phyloP scores from a whole-genome alignment of 2,329 filamentous ascomycete species.

The Nemania sp. region DNA sequence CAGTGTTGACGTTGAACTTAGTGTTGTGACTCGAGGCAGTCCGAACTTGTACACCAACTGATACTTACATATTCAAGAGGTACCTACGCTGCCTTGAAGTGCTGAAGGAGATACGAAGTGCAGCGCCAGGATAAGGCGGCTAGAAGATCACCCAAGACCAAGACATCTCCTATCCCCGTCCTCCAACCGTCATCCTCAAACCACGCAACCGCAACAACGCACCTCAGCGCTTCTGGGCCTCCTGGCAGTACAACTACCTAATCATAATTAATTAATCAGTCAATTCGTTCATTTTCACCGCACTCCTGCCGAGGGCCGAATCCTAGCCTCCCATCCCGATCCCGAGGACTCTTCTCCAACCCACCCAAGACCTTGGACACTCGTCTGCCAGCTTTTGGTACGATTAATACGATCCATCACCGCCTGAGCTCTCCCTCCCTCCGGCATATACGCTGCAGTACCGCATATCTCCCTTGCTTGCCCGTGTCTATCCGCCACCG shows the following conservation, averaged over 20 bases:
- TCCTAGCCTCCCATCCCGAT: slow-evolving; percentile 11
- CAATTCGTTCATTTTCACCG: too few species aligned
- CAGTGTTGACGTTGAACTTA: slow-evolving; percentile 16
- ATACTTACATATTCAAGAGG: too few species aligned
- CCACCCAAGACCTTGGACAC: background rate
- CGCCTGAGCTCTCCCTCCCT: background rate
- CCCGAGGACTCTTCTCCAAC: background rate
- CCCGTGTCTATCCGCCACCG: too few species aligned
- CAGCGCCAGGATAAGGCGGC: background rate
- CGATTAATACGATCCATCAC: slow-evolving; percentile 8
- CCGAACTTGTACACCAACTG: too few species aligned
- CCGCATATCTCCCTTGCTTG: background rate
- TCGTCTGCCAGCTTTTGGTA: background rate
- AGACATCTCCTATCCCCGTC: slow-evolving; percentile 16
- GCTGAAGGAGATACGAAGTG: too few species aligned
- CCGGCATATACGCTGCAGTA: background rate
- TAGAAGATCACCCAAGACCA: background rate
- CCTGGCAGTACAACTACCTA: too few species aligned
- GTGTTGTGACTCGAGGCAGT: slow-evolving; percentile 26
- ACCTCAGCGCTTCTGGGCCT: too few species aligned
- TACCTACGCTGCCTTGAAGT: too few species aligned
- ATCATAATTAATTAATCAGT: too few species aligned
- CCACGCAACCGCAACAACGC: too few species aligned
- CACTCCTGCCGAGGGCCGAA: background rate
- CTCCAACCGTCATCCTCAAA: slow-evolving; percentile 20